Conservation (phyloP, 2,329 filamentous ascomycete species). For the Leptographium flavum region DNA sequence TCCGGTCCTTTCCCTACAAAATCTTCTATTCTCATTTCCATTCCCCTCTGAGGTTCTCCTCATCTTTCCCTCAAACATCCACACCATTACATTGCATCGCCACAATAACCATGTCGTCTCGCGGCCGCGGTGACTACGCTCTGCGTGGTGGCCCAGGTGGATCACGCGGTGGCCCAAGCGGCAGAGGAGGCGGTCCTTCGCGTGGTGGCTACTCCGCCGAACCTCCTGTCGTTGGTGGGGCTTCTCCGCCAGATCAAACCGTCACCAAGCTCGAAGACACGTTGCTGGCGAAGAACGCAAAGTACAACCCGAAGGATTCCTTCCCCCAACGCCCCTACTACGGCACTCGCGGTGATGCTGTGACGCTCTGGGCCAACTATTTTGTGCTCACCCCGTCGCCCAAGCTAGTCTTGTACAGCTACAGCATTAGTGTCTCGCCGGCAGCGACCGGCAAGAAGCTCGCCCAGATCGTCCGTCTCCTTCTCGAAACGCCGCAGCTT, state of each 20-base stretch:
- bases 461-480: constrained; percentile 11
- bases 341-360: constrained; percentile 9
- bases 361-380: constrained; percentile 16
- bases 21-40: no score
- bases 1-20: no score
- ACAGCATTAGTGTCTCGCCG: constrained; percentile 11
- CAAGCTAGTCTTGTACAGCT: constrained; percentile 11
- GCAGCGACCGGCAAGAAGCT: constrained; percentile 10
- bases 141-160: no score
- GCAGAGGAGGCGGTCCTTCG: neutral
- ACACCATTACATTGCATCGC: no score
- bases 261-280: constrained; percentile 7
- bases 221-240: neutral
- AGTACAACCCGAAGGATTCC: neutral
- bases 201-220: neutral
- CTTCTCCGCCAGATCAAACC: constrained; percentile 1
- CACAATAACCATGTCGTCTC: no score
- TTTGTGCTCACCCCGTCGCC: constrained; percentile 8
- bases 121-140: no score
- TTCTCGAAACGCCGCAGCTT: constrained; percentile 14
- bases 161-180: neutral
- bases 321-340: constrained; percentile 11
- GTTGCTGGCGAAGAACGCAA: neutral
- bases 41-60: no score
- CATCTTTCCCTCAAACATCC: no score